Conservation (phyloP, 2,329 filamentous ascomycete species). For the Beauveria rudraprayagi region DNA sequence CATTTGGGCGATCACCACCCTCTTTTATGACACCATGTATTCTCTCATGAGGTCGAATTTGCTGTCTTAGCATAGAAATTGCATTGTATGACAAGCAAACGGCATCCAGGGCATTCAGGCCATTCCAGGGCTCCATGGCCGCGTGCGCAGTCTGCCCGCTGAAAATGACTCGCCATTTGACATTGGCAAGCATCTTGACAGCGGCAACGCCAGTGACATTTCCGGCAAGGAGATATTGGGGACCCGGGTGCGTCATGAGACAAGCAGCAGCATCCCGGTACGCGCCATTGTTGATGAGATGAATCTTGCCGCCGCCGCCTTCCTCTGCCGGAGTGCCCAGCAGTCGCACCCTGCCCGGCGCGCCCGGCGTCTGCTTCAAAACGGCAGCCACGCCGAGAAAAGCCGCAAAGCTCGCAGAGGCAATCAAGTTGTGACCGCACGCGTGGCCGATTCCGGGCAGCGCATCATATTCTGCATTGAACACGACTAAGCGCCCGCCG, state of each 20-base stretch:
- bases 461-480: conserved; percentile 26
- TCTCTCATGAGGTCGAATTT: conserved; percentile 38
- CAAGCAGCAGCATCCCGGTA: conserved; percentile 17
- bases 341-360: conserved; percentile 27
- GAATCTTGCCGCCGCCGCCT: conserved; percentile 34
- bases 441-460: conserved; percentile 29
- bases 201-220: conserved; percentile 18
- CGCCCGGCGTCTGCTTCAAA: conserved; percentile 18
- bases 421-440: conserved; percentile 25
- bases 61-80: conserved; percentile 40
- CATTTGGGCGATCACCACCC: conserved; percentile 31
- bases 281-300: conserved; percentile 26
- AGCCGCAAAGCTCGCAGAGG: conserved; percentile 24
- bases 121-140: conserved; percentile 39
- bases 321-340: conserved; percentile 35
- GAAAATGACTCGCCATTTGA: conserved; percentile 27
- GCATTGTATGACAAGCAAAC: conserved; percentile 32
- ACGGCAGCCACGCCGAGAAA: conserved; percentile 24
- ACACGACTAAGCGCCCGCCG: conserved; percentile 25
- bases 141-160: conserved; percentile 39
- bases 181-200: conserved; percentile 21
- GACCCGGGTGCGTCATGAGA: conserved; percentile 19
- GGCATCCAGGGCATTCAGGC: conserved; percentile 43
- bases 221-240: conserved; percentile 7
- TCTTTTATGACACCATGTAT: conserved; percentile 41